Evolutionary conservation across 2,329 filamentous ascomycete genomes (phyloP).

Genomic region (Diaporthe sp.): DNA sequence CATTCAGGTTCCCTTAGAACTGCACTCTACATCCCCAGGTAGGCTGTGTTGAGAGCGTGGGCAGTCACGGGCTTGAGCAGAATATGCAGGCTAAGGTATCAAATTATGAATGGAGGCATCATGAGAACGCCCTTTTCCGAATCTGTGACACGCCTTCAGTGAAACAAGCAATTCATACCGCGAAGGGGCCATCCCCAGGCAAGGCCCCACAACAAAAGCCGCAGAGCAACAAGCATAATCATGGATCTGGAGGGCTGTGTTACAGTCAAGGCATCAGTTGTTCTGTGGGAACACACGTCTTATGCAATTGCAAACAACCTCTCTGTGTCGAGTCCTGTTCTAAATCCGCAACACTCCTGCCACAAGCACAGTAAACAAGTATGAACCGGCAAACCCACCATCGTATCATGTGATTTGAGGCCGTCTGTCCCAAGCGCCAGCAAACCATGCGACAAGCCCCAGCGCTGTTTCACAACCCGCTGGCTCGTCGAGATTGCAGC

Average conservation of each 20-base stretch:
- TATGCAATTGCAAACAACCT: background rate
- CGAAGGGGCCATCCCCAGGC: background rate
- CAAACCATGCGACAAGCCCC: constrained; percentile 19
- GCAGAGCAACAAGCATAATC: background rate
- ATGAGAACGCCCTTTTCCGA: background rate
- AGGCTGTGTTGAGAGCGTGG: background rate
- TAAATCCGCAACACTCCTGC: constrained; percentile 9
- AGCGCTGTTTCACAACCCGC: constrained; percentile 6
- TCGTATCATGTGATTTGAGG: background rate
- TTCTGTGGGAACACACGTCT: background rate
- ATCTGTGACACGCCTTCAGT: background rate
- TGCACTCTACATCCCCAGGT: background rate
- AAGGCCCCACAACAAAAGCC: background rate
- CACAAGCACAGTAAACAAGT: background rate
- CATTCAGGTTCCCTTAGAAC: constrained; percentile 53
- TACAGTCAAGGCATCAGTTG: background rate
- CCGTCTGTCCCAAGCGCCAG: constrained; percentile 7
- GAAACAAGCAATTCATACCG: background rate
- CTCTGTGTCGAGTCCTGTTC: background rate
- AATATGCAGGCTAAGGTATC: background rate
- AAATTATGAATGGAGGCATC: background rate
- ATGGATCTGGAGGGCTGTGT: background rate
- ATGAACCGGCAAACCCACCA: background rate
- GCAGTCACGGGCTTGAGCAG: background rate
- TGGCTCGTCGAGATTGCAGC: background rate